Conservation (phyloP, 2,329 filamentous ascomycete species). For the Byssothecium circinans region DNA sequence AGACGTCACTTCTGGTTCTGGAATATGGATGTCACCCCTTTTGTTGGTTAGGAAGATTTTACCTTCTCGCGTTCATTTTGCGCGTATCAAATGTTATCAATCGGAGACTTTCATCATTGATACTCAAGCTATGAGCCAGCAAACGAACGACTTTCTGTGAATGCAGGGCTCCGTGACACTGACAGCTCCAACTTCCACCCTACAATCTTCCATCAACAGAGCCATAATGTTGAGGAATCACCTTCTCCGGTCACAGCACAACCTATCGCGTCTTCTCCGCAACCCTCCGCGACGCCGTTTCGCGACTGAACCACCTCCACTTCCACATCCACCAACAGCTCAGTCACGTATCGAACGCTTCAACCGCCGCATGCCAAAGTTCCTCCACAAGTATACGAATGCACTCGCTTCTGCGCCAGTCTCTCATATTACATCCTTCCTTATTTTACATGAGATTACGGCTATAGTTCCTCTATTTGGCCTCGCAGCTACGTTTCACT, state of each 20-base stretch:
- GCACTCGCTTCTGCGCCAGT: conserved; percentile 75
- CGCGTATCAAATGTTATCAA: too few relatives aligned
- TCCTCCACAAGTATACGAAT: conserved; percentile 68
- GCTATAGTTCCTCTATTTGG: conserved; percentile 78
- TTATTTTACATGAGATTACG: conserved; percentile 89
- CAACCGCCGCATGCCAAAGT: conserved; percentile 56
- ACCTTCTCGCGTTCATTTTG: too few relatives aligned
- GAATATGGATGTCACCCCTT: too few relatives aligned
- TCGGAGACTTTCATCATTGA: too few relatives aligned
- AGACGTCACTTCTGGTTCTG: conserved; percentile 3
- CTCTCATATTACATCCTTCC: conserved; percentile 81
- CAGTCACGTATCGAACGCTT: conserved; percentile 39
- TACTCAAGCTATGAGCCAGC: neutral
- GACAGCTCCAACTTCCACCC: neutral
- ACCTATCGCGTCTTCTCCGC: neutral
- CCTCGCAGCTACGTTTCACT: conserved; percentile 78
- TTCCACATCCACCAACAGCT: conserved; percentile 19
- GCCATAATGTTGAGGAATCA: conserved; percentile 12
- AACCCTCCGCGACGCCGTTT: conserved; percentile 18
- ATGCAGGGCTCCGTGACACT: neutral
- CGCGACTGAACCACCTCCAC: conserved; percentile 17
- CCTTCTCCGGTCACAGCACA: conserved; percentile 4
- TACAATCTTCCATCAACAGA: neutral
- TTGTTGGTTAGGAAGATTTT: too few relatives aligned
- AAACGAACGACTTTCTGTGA: neutral